Conservation (phyloP, 2,329 filamentous ascomycete genomes). For the Fragosphaeria purpurea region DNA sequence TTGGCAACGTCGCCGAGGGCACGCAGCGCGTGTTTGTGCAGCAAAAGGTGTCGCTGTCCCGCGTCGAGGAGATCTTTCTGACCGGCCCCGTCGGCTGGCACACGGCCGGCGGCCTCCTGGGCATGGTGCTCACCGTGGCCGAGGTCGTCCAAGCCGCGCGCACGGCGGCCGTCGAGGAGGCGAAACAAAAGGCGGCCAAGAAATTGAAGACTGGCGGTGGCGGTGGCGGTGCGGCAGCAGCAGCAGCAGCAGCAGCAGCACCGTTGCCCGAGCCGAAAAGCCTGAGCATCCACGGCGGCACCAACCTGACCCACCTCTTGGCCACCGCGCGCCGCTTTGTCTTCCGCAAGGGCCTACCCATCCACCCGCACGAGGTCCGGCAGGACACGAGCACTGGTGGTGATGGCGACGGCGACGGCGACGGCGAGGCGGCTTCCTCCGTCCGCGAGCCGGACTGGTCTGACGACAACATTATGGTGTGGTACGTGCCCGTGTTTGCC, state of each 20-base stretch:
- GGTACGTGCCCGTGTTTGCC: conserved; percentile 56
- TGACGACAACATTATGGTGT: conserved; percentile 71
- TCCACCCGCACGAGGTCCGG: conserved; percentile 60
- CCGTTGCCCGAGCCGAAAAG: conserved; percentile 14
- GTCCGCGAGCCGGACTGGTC: conserved; percentile 57
- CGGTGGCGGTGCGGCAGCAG: background rate
- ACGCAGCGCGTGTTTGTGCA: conserved; percentile 68
- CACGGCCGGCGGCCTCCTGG: conserved; percentile 71
- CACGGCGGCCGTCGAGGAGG: conserved; percentile 27
- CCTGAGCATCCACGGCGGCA: conserved; percentile 65
- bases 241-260: background rate
- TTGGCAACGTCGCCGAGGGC: conserved; percentile 76
- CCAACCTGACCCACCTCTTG: conserved; percentile 69
- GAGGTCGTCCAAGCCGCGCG: conserved; percentile 47
- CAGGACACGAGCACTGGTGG: conserved; percentile 35
- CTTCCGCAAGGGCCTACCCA: conserved; percentile 69
- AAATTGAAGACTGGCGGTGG: background rate
- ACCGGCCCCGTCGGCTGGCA: conserved; percentile 68
- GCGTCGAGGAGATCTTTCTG: conserved; percentile 70
- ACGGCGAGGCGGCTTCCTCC: background rate
- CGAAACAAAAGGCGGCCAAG: conserved; percentile 5
- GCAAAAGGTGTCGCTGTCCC: conserved; percentile 53
- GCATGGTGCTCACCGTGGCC: conserved; percentile 75
- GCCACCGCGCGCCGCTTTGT: conserved; percentile 80
- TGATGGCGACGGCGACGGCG: background rate